Percentiles rank a stretch among this genome's conserved stretches.
Evolutionary conservation across 1,284 basidiomycete genomes (phyloP).

Genomic region (Cutaneotrichosporon spelunceum): DNA sequence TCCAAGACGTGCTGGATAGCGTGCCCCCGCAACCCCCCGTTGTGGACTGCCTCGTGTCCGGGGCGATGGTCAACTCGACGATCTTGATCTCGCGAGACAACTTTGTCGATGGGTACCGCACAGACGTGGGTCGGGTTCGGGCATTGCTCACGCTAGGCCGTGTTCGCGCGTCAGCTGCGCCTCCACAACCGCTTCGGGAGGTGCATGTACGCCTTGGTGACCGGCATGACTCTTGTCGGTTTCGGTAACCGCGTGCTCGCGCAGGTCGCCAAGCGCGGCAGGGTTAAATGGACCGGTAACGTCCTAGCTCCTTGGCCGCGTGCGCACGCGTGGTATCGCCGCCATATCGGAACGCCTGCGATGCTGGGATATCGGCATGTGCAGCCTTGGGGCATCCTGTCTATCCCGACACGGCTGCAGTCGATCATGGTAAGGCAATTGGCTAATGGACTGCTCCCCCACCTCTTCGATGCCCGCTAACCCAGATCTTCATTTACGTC

Average conservation of each 20-base stretch:
- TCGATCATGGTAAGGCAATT: conserved; percentile 29
- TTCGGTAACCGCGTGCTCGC: conserved; percentile 19
- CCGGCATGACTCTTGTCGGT: conserved; percentile 22
- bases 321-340: conserved; percentile 21
- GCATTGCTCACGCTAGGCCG: conserved; percentile 1
- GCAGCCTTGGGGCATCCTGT: conserved; percentile 28
- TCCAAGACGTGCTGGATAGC: neutral
- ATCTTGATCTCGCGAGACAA: neutral
- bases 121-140: neutral
- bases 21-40: neutral
- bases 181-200: conserved; percentile 32
- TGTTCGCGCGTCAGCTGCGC: conserved; percentile 1
- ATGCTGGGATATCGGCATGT: conserved; percentile 28
- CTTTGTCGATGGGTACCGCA: conserved; percentile 9
- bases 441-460: too few relatives aligned
- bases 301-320: conserved; percentile 6
- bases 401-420: conserved; percentile 34
- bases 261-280: neutral
- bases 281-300: neutral
- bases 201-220: conserved; percentile 28
- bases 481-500: conserved; percentile 32
- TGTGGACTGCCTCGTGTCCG: conserved; percentile 7
- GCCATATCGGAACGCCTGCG: conserved; percentile 28
- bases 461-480: conserved; percentile 2
- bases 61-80: neutral